Conservation (phyloP, 352 stramenopile species). For the Globisporangium paroecandrum region DNA sequence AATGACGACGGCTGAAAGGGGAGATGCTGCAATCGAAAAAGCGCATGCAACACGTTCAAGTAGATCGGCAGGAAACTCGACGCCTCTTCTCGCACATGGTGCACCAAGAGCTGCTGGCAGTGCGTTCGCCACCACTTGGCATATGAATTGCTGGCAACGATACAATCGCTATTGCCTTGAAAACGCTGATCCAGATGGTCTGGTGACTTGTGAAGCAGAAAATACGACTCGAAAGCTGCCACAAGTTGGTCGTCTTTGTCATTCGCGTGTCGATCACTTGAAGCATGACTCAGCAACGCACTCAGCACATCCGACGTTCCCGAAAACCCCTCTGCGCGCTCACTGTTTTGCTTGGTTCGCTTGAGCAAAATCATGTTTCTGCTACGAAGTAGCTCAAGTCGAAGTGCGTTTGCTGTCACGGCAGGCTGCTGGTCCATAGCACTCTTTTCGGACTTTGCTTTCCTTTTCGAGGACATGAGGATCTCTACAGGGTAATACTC, state of each 20-base stretch:
- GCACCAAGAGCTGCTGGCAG: slow-evolving; percentile 31
- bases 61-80: slow-evolving; percentile 37
- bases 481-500: slow-evolving; percentile 79
- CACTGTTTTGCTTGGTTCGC: slow-evolving; percentile 25
- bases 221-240: slow-evolving; percentile 32
- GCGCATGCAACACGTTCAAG: slow-evolving; percentile 48
- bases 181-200: background rate
- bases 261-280: background rate
- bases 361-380: slow-evolving; percentile 68
- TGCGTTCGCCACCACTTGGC: slow-evolving; percentile 14
- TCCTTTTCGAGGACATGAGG: slow-evolving; percentile 19
- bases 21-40: slow-evolving; percentile 51
- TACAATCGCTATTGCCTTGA: slow-evolving; percentile 19
- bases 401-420: slow-evolving; percentile 48
- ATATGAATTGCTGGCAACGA: background rate
- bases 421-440: background rate
- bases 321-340: slow-evolving; percentile 13
- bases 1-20: slow-evolving; percentile 25
- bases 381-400: slow-evolving; percentile 49
- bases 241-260: slow-evolving; percentile 29
- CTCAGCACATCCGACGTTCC: slow-evolving; percentile 21
- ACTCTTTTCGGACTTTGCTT: background rate
- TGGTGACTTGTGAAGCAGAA: slow-evolving; percentile 13
- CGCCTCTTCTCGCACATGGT: slow-evolving; percentile 26
- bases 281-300: slow-evolving; percentile 11